A percentile compares a stretch with the other conserved stretches of the same genome.
Evolutionary conservation across 345 rosid species (phyloP).

Genomic region (Salix purpurea): DNA sequence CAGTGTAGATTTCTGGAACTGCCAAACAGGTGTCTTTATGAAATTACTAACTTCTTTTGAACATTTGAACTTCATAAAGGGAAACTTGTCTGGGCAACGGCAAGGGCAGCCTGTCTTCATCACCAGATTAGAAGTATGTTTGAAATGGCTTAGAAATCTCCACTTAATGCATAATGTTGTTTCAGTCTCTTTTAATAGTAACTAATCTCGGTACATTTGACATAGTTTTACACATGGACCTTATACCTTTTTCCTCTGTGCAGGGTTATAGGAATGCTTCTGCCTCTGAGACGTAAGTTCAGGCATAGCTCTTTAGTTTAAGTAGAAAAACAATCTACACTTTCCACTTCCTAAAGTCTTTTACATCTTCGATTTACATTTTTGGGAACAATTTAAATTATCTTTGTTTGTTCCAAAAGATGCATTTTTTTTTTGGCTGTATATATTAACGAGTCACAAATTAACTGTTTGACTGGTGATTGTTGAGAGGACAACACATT

Average conservation of each 20-base stretch:
- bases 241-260: slow-evolving; percentile 21
- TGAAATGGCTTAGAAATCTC: neutral
- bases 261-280: slow-evolving; percentile 93
- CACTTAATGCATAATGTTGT: neutral
- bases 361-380: neutral
- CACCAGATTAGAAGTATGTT: slow-evolving; percentile 84
- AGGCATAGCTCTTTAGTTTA: neutral
- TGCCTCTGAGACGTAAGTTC: slow-evolving; percentile 86
- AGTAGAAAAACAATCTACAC: neutral
- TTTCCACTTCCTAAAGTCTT: neutral
- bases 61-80: slow-evolving; percentile 44
- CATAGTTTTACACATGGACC: neutral
- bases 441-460: neutral
- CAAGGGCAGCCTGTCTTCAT: slow-evolving; percentile 97
- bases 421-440: neutral
- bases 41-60: slow-evolving; percentile 11
- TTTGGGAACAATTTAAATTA: neutral
- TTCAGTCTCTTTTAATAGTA: slow-evolving; percentile 9
- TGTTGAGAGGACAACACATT: neutral
- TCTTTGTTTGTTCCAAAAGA: neutral
- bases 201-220: neutral
- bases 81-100: slow-evolving; percentile 86
- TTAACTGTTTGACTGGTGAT: neutral
- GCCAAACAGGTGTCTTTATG: neutral
- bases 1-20: neutral